Base-by-base conservation (phyloP, 805 yeast genomes). In the Cyberlindnera maritima region DNA sequence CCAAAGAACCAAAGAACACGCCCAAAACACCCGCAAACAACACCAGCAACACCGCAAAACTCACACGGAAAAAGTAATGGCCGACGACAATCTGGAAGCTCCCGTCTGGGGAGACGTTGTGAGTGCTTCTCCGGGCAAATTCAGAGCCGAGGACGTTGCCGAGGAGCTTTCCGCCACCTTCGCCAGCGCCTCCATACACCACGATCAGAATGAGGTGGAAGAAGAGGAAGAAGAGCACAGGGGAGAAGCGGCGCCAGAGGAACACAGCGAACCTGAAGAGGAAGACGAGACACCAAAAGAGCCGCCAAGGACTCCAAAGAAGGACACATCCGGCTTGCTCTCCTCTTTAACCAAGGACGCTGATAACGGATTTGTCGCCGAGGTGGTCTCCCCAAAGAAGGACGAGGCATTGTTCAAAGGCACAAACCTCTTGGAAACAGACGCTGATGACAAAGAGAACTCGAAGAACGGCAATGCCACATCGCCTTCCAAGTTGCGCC, bases 31-130 rank as follows among this genome's bases (percentile, higher is more conserved):
- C 31, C 31, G 31, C 31, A 28, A 28, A 28, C 28, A 25, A 11
- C 13, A 4, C 31, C n/a, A 28, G 11, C n/a, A 28, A 28, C 31
- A 28, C 31, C 7, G n/a, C 31, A 6, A 11, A 28, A 7, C 31
- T 5, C n/a, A 25, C 31, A 4, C 31, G 5, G 5, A 28, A 8
- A 14, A 6, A 17, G 18, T 25, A 33, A 53, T 54, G 58, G 33
- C 50, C 2, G 52, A 50, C 57, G 81, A 78, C 23, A 79, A 75
- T 44, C 66, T 79, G 25, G 73, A 77, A 10, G 76, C 79, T 5
- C 75, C 81, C 2, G 78, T 74, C 48, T 82, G 87, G 88, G 85
- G 76, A 47, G 87, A 81, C 54, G 77, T 48, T 25, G 61, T 77
- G 13, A 62, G 76, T 13, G 64, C 78, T 2, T 63, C 61, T 32